Evolutionary conservation across 176 grass and related monocot species (phyloP), one percentile per base, ranked within the genome.

Genomic region (Lolium rigidum): DNA sequence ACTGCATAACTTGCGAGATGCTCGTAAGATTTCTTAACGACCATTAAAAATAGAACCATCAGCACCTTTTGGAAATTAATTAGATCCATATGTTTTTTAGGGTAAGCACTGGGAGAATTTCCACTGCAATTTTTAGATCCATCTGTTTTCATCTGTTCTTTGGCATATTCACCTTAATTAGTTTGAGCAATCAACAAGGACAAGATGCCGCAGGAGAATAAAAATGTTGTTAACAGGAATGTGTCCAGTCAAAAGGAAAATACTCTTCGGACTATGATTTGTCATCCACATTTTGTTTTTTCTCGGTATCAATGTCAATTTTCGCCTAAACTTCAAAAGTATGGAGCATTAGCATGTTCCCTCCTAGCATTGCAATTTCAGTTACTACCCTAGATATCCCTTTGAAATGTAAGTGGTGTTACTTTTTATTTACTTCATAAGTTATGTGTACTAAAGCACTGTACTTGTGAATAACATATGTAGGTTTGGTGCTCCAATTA

Each of bases 1-100:
- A 89, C 76, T 87, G 18, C 80, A 84, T 89, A 92, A 89, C 84
- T 84, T 89, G 80, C 87, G 88, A 89, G 60, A 92, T 89, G 81
- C 43, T 80, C 46, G 77, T 89, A 89, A 89, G 88, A 58, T 76
- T 76, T 76, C 25, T 35, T 35, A 35, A 35, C 60, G 13, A 71
- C 3, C 39, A 56, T 0, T 16, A 39, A 77, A 60, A 65, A 25
- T 56, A 18, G 25, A 73, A 62, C 39, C 55, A 51, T 26, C 9
- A 6, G 9, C 18, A 48, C 6, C 39, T 63, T 72, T n/a, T 3
- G 7, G 39, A 80, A 20, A 79, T 26, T 87, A 41, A 62, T 61
- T 64, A 54, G 9, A 64, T 4, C n/a, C 49, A 63, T 71, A 49
- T 7, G 14, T 79, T 73, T 78, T 78, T 2, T 26, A 35, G 31